Base-by-base conservation (phyloP, 2,329 filamentous ascomycete species). In the Aspergillus chevalieri region DNA sequence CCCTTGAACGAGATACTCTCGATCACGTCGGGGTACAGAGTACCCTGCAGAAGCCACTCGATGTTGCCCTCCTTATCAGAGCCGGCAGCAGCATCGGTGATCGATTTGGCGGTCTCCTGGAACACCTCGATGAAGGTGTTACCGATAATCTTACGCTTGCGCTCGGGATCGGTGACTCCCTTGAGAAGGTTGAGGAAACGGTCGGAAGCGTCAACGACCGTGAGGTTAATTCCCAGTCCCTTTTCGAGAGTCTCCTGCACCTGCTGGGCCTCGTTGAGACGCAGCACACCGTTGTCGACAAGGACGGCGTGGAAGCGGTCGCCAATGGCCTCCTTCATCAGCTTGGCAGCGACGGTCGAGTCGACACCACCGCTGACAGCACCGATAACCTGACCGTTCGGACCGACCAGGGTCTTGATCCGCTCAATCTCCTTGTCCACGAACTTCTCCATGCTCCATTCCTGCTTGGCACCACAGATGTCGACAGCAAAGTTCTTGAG, bases 111-210 rank as follows among this genome's bases (percentile, higher is more conserved):
- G 66, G 90, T 85, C 51, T 84, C 76, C 68, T 95, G 85, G 70
- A 95, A 96, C 24, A 95, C 73, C 59, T 90, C 86, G 56, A 90
- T 89, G 68, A 90, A 87, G 19, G 81, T 87, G 54, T 78, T 81
- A 49, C 90, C 91, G 53, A 96, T 96, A 60, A 96, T 84, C 74
- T 95, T 95, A 48, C 91, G 80, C 78, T 95, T 96, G 65, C 81
- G 81, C 72, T 97, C 91, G 0, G 92, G 91, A 49, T 87, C 89
- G 0, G 73, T 75, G 22, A 95, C 81, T 15, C 89, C 92, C 56
- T 82, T 80, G 1, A 97, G 82, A 21, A 83, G 78, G 26, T 74
- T 73, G n/a, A 96, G 76, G 76, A 97, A 97, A 22, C 80, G 74
- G 52, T 94, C 78, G 8, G 80, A 79, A 0, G 83, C 90, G 65